Percentiles rank a stretch among this genome's conserved stretches.
Conservation (phyloP, 441 rosid genomes). For the Eutrema salsugineum region DNA sequence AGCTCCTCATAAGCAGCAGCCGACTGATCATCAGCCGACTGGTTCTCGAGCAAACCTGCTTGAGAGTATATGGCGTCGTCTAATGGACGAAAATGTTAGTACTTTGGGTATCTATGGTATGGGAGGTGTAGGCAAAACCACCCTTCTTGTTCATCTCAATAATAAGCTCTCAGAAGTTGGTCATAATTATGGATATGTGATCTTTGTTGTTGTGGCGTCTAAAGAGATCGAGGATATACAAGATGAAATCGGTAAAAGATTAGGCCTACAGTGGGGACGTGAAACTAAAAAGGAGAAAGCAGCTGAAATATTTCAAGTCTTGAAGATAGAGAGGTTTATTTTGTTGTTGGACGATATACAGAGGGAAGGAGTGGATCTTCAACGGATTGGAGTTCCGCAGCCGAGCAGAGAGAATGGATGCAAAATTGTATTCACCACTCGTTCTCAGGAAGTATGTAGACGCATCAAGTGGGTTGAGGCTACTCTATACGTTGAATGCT, state of each 20-base stretch:
- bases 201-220: conserved; percentile 31
- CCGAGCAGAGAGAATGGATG: neutral
- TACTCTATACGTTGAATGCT: neutral
- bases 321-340: neutral
- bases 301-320: neutral
- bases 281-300: neutral
- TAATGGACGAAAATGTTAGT: neutral
- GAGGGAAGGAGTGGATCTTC: neutral
- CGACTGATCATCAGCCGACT: neutral
- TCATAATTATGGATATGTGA: conserved; percentile 6
- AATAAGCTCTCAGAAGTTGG: conserved; percentile 11
- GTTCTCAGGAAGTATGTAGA: conserved; percentile 18
- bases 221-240: conserved; percentile 23
- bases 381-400: conserved; percentile 8
- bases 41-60: neutral
- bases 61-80: too few species aligned
- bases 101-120: conserved; percentile 24
- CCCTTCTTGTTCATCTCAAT: conserved; percentile 34
- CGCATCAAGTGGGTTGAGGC: conserved; percentile 10
- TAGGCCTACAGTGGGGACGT: neutral
- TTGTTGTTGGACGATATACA: neutral
- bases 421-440: conserved; percentile 26
- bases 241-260: neutral
- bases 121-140: conserved; percentile 33
- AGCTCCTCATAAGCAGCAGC: too few species aligned